These are phyloP conservation scores for Parastagonospora avenae DNA, from an alignment of 2,329 filamentous ascomycete species.

Conservation along the genomic window DNA sequence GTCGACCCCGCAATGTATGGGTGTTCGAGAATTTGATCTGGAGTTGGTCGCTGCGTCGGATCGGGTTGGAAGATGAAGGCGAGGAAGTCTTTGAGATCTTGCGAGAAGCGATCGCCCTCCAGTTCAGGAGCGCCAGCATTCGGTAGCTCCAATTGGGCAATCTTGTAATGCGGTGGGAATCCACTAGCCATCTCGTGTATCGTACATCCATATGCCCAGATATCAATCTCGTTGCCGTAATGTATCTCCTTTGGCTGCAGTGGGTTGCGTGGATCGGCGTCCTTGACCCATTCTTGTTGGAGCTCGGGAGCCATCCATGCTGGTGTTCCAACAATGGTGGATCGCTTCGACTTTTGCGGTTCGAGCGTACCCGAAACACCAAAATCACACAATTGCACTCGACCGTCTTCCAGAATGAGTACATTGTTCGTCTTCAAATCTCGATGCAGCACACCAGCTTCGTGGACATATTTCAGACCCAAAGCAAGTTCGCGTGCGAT, in stretches of 20 bases:
- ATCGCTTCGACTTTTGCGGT: slow-evolving; percentile 74
- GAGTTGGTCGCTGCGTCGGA: slow-evolving; percentile 69
- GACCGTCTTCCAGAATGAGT: slow-evolving; percentile 75
- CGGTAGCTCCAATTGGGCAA: slow-evolving; percentile 44
- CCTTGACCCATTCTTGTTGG: slow-evolving; percentile 55
- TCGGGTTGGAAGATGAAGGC: slow-evolving; percentile 75
- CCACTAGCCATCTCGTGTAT: slow-evolving; percentile 82
- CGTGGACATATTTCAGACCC: slow-evolving; percentile 65
- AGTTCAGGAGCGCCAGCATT: slow-evolving; percentile 65
- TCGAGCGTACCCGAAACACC: slow-evolving; percentile 81
- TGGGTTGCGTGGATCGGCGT: slow-evolving; percentile 61
- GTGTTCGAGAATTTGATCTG: slow-evolving; percentile 72
- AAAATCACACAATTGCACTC: slow-evolving; percentile 83
- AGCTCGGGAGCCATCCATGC: slow-evolving; percentile 89
- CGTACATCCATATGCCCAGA: slow-evolving; percentile 85
- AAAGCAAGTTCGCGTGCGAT: slow-evolving; percentile 68
- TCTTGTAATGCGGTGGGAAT: slow-evolving; percentile 68
- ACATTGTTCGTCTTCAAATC: slow-evolving; percentile 77
- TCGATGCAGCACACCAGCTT: slow-evolving; percentile 70
- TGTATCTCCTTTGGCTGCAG: slow-evolving; percentile 56
- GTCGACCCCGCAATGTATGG: slow-evolving; percentile 69
- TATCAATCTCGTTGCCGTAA: slow-evolving; percentile 65
- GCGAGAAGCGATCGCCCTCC: slow-evolving; percentile 73
- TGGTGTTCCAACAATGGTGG: slow-evolving; percentile 80
- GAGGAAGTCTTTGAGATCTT: slow-evolving; percentile 70